Conservation (phyloP, 352 stramenopile species). For the Discostella stelligera region DNA sequence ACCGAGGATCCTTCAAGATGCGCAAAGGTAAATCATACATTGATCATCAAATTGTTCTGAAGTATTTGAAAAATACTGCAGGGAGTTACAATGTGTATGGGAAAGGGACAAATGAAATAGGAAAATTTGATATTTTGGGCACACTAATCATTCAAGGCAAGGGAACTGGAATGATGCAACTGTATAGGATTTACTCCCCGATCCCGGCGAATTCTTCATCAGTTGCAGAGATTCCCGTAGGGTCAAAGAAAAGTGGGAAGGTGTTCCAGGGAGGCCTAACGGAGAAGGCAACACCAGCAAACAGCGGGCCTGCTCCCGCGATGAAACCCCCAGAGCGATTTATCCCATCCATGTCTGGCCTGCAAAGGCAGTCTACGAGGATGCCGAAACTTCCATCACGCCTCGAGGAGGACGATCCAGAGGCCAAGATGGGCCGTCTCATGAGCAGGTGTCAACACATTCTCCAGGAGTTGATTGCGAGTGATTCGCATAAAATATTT, state of each 20-base stretch:
- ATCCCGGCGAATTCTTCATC: conserved; percentile 8
- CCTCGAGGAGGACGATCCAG: conserved; percentile 79
- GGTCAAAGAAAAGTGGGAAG: conserved; percentile 26
- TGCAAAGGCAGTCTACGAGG: conserved; percentile 67
- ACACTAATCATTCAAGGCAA: conserved; percentile 71
- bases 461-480: conserved; percentile 65
- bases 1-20: conserved; percentile 79
- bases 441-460: conserved; percentile 64
- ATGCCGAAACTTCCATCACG: conserved; percentile 61
- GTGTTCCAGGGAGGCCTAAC: conserved; percentile 46
- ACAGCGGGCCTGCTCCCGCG: conserved; percentile 30
- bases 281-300: conserved; percentile 26
- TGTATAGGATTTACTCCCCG: conserved; percentile 71
- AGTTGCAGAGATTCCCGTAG: conserved; percentile 6
- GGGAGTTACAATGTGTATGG: conserved; percentile 81
- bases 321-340: conserved; percentile 49
- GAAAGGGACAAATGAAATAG: conserved; percentile 75
- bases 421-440: conserved; percentile 58
- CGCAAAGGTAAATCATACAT: conserved; percentile 66
- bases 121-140: conserved; percentile 70
- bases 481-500: conserved; percentile 83
- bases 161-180: conserved; percentile 69
- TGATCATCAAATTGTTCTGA: conserved; percentile 79
- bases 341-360: conserved; percentile 33
- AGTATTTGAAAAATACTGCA: conserved; percentile 76